Percentiles rank a stretch among this genome's conserved stretches.
Conservation (phyloP, 2,329 filamentous ascomycete genomes). For the Fusarium sp. region DNA sequence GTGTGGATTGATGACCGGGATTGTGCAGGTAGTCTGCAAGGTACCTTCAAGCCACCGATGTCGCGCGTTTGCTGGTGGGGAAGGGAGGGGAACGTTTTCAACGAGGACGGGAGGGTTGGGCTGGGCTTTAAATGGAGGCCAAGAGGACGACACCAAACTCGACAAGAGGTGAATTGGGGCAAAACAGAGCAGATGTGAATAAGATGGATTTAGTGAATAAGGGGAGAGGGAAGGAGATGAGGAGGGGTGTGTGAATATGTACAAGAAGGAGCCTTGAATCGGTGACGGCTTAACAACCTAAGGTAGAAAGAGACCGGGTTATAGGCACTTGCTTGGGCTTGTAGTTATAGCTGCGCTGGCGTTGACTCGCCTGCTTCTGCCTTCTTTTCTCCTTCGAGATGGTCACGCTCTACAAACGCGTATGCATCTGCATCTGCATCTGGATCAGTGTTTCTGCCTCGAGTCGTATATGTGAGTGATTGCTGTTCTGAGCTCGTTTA, state of each 20-base stretch:
- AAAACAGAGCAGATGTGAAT: slow-evolving; percentile 6
- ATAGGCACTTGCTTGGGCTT: slow-evolving; percentile 5
- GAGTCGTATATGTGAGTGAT: slow-evolving; percentile 9
- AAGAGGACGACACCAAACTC: slow-evolving; percentile 11
- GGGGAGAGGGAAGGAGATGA: not conserved
- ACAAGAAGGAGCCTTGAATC: slow-evolving; percentile 15
- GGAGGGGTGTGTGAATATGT: slow-evolving; percentile 29
- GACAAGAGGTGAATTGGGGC: slow-evolving; percentile 5
- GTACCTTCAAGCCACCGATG: slow-evolving; percentile 41
- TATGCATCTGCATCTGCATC: slow-evolving; percentile 23
- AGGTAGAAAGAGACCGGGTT: slow-evolving; percentile 13
- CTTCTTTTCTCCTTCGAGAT: not conserved
- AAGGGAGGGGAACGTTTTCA: not conserved
- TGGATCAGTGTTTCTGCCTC: slow-evolving; percentile 17
- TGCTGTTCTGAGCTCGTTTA: slow-evolving; percentile 7
- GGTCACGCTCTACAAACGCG: slow-evolving; percentile 3
- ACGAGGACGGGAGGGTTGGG: slow-evolving; percentile 11
- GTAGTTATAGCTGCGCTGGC: slow-evolving; percentile 22
- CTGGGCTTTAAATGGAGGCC: slow-evolving; percentile 12
- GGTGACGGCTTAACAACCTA: slow-evolving; percentile 10
- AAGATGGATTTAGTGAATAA: slow-evolving; percentile 13
- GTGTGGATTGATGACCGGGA: slow-evolving; percentile 37
- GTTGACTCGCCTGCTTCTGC: slow-evolving; percentile 27
- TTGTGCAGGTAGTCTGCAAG: slow-evolving; percentile 41
- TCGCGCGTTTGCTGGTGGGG: slow-evolving; percentile 34